Percentiles rank a stretch among this genome's conserved stretches.
These are phyloP conservation scores for Suhomyces xylopsoci DNA, from an alignment of 805 yeast species.

Conservation along the genomic window DNA sequence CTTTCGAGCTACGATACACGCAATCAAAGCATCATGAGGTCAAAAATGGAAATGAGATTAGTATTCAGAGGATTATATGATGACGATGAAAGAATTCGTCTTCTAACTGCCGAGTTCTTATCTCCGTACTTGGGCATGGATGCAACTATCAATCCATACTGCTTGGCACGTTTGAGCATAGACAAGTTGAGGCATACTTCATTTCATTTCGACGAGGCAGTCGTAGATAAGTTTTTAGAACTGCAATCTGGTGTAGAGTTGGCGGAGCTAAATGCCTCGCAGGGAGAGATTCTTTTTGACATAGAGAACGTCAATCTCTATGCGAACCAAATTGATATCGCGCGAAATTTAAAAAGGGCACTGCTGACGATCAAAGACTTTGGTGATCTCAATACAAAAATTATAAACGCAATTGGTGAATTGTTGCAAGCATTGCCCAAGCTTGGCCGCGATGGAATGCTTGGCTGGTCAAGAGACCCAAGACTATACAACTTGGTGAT, in stretches of 20 bases:
- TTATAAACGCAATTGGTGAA: not conserved
- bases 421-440: not conserved
- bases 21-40: not conserved
- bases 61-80: slow-evolving; percentile 48
- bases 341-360: not conserved
- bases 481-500: slow-evolving; percentile 4
- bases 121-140: slow-evolving; percentile 9
- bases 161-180: not conserved
- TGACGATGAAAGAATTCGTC: slow-evolving; percentile 64
- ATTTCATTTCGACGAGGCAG: not conserved
- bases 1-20: slow-evolving; percentile 16
- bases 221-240: not conserved
- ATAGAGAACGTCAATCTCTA: slow-evolving; percentile 68
- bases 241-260: not conserved
- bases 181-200: not conserved
- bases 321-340: slow-evolving; percentile 41
- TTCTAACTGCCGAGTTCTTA: slow-evolving; percentile 42
- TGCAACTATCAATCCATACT: slow-evolving; percentile 3
- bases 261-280: not conserved
- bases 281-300: slow-evolving; percentile 48
- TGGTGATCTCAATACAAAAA: not conserved
- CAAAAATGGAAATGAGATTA: slow-evolving; percentile 9
- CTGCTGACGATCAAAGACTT: not conserved
- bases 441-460: slow-evolving; percentile 2
- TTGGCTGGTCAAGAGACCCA: slow-evolving; percentile 9